Evolutionary conservation across 495 filamentous ascomycete species (phyloP), one percentile per base, ranked within the genome.

Genomic region (Amniculicola lignicola): DNA sequence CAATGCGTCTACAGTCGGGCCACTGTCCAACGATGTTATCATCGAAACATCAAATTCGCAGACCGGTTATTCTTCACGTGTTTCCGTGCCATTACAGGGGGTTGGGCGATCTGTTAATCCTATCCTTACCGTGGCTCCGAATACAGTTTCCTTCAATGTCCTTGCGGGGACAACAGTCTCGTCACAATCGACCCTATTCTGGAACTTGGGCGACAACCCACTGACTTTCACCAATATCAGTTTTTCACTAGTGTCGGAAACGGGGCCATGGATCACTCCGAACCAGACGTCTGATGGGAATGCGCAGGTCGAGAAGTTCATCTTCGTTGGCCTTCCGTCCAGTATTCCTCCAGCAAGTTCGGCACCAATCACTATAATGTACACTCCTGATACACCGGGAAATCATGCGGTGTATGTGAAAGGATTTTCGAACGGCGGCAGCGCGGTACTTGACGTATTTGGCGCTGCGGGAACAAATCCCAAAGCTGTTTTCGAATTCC

Each of bases 401-500:
- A 73, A 72, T 37, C 73, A 71, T 40, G 67, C 70, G 3, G 68
- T 70, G 14, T 72, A 72, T 47, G 44, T 77, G n/a, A 69, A 53
- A 10, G 57, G 74, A 4, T 61, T 57, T 7, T 73, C 74, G 5
- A 57, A 77, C 54, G 76, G 76, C 3, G 76, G 76, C 3, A 66
- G 52, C 4, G 69, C 66, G 25, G 42, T 68, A 12, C 51, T 76
- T 21, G 67, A 71, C 16, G 65, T 76, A n/a, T 64, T 69, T 25
- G 76, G 67, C 15, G 62, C 63, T 4, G 62, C 71, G 23, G 74
- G 72, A 0, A 66, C 70, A 3, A 58, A 69, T 24, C 72, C 77
- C 25, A 66, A 72, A 19, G 72, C 75, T 10, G 55, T 74, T 7
- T 47, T 79, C 3, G 74, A 77, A 31, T 77, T 80, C 54, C 67